phyloP scores from a whole-genome alignment of 192 early-diverging fungal species.

The Geranomyces variabilis region DNA sequence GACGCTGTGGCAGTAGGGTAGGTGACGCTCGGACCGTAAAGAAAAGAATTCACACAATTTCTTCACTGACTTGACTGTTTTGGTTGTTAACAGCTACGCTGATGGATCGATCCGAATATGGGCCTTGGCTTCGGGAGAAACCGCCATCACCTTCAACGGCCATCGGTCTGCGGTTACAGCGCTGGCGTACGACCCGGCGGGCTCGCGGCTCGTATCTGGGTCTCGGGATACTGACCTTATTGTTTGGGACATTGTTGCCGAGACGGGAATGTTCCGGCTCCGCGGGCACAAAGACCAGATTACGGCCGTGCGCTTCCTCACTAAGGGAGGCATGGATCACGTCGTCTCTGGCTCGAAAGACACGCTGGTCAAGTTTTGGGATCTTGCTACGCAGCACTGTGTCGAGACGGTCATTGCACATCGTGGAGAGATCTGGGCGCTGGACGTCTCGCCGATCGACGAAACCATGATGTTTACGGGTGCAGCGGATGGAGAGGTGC shows the following conservation, averaged over 20 bases:
- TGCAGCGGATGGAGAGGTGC: conserved; percentile 79
- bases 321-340: conserved; percentile 49
- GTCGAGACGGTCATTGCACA: conserved; percentile 92
- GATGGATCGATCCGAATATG: conserved; percentile 94
- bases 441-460: conserved; percentile 67
- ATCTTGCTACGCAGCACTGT: conserved; percentile 90
- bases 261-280: conserved; percentile 84
- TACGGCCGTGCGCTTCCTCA: conserved; percentile 73
- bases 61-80: too few species aligned
- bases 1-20: conserved; percentile 86
- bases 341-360: conserved; percentile 93
- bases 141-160: conserved; percentile 79
- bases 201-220: conserved; percentile 86
- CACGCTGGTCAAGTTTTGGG: conserved; percentile 95
- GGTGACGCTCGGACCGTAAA: neutral
- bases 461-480: conserved; percentile 78
- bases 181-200: conserved; percentile 77
- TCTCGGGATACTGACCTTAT: conserved; percentile 93
- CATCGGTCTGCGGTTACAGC: conserved; percentile 86
- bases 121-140: conserved; percentile 54
- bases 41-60: too few species aligned
- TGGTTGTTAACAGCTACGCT: conserved; percentile 59
- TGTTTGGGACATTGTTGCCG: conserved; percentile 93
- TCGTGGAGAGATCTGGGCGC: conserved; percentile 91
- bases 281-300: conserved; percentile 96